Base-by-base conservation (phyloP, 768 basidiomycete species). In the Grammothele lineata region DNA sequence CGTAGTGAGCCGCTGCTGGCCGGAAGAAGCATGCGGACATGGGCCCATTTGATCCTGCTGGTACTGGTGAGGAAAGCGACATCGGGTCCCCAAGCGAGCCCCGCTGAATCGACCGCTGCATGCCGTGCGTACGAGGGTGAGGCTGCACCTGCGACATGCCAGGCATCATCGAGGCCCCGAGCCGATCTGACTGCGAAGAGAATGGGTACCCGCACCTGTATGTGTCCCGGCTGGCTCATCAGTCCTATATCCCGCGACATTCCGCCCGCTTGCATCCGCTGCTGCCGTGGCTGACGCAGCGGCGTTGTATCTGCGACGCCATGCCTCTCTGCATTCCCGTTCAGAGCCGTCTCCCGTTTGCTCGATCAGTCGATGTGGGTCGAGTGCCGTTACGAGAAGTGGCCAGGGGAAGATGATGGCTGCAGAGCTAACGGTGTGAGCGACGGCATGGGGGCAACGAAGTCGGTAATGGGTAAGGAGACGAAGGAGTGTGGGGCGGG, bases 81-180 rank as follows among this genome's bases (percentile, higher is more conserved):
- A 66, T 62, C 26, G 68, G 45, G 53, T 67, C 68, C 51, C 62
- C 66, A 48, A 74, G 75, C 33, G 62, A 57, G 47, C 65, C 66
- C 46, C 67, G 70, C 7, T 41, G 50, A n/a, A n/a, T n/a, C n/a
- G 45, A 37, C 11, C 48, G 51, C 36, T 60, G 62, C 40, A 64
- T 70, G 63, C 72, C 70, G 15, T 61, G 61, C 11, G 40, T 14
- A 25, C 45, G 50, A 10, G 57, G 37, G n/a, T 53, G 48, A 10
- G 54, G 40, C 18, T 63, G 61, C 34, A 69, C 66, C 52, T 69
- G 70, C 12, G 63, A 15, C 43, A 70, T 59, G 51, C 50, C 68
- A 50, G 65, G 70, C 75, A 84, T 80, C 34, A 79, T 65, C 56
- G 70, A 75, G 70, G 69, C 8, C 72, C 62, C 5, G 79, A 70